Evolutionary conservation across 768 basidiomycete genomes (phyloP), one percentile per base, ranked within the genome.

Genomic region (Mycena galericulata): DNA sequence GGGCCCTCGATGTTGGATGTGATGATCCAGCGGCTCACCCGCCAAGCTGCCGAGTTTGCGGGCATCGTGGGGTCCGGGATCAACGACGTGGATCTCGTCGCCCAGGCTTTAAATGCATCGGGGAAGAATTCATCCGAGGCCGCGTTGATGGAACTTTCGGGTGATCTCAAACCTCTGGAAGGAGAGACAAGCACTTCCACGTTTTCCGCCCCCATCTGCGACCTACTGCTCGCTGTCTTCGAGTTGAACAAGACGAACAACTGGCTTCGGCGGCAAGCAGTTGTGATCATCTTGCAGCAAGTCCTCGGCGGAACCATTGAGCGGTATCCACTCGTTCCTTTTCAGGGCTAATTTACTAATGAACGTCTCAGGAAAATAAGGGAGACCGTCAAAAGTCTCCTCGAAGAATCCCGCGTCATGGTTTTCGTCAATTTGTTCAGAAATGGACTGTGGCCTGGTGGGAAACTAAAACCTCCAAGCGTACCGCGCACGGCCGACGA

Each of bases 161-260:
- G 92, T 2, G 93, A 94, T 74, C 79, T 95, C 38, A 93, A 92
- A 74, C 90, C 92, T 1, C 77, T 96, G 40, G 92, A 94, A 24
- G 96, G 94, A 38, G 97, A 98, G 78, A 94, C 92, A 2, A 96
- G 92, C 65, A 88, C 91, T 18, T 95, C 95, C 4, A 90, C 89
- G 2, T 99, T 99, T 78, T 95, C 96, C 2, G 90, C 92, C 0
- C 97, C 98, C 0, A 98, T 99, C 41, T 97, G 96, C 73, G 97
- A 99, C 75, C 82, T 99, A 29, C 85, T 98, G 50, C 85, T 99
- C 59, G 95, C 97, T 15, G 86, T 98, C 12, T 99, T 99, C 73
- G 97, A 98, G 78, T 87, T 99, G 20, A 91, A 98, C 80, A 96
- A 95, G 85, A 92, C 94, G 79, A 96, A 97, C 74, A 98, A 97